Percentiles rank a stretch among this genome's conserved stretches.
Conservation (phyloP, 2,329 filamentous ascomycete species). For the Sclerotiophoma versabilis region DNA sequence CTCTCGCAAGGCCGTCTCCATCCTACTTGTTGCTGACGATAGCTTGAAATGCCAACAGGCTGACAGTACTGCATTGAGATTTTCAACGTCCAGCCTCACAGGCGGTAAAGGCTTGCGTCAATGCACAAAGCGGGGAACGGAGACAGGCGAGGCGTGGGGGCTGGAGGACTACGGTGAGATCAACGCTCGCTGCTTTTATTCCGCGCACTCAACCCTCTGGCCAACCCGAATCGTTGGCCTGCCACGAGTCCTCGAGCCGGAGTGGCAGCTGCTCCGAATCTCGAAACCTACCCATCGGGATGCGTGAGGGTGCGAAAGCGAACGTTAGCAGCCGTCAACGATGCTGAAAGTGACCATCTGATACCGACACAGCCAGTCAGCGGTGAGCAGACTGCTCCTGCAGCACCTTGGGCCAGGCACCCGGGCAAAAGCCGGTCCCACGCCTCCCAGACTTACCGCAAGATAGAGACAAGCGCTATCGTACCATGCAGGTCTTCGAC, state of each 20-base stretch:
- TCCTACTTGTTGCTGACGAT: neutral
- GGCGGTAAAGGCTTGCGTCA: slow-evolving; percentile 12
- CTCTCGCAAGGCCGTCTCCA: neutral
- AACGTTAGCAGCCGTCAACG: slow-evolving; percentile 8
- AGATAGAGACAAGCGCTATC: slow-evolving; percentile 16
- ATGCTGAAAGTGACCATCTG: slow-evolving; percentile 5
- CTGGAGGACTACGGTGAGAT: neutral
- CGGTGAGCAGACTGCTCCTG: slow-evolving; percentile 4
- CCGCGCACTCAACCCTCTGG: neutral
- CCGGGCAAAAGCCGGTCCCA: slow-evolving; percentile 3
- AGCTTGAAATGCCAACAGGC: neutral
- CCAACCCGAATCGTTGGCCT: neutral
- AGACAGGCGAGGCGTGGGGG: slow-evolving; percentile 20
- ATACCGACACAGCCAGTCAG: slow-evolving; percentile 23
- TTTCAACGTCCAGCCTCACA: slow-evolving; percentile 3
- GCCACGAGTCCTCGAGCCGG: neutral
- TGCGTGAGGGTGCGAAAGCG: neutral
- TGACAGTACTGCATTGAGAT: slow-evolving; percentile 1
- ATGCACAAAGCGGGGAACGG: slow-evolving; percentile 15
- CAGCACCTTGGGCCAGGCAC: slow-evolving; percentile 8
- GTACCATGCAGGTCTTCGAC: slow-evolving; percentile 7
- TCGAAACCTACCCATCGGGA: neutral
- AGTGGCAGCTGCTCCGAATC: neutral
- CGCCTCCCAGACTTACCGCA: neutral
- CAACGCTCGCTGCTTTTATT: slow-evolving; percentile 4